phyloP scores from a whole-genome alignment of 257 asterid genomes.

The Solanum dulcamara region DNA sequence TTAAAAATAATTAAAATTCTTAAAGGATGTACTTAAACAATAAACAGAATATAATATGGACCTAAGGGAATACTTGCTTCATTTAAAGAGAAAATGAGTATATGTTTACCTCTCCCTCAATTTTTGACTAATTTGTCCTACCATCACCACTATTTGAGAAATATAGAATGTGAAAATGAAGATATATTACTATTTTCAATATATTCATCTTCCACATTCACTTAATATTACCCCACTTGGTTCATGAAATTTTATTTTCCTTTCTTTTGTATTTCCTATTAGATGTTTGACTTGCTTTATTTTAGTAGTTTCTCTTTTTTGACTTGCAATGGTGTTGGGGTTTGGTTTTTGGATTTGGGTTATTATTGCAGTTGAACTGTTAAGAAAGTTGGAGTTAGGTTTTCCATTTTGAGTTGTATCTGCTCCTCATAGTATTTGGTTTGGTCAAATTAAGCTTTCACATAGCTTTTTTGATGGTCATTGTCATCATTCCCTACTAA shows the following conservation, averaged over 20 bases:
- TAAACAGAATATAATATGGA: too few species aligned
- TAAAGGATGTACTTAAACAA: too few species aligned
- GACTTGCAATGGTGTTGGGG: neutral
- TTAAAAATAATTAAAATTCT: too few species aligned
- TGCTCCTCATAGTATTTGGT: neutral
- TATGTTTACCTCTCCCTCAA: neutral
- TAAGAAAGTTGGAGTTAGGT: neutral
- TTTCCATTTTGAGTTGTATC: neutral
- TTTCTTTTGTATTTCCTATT: neutral
- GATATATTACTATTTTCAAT: neutral
- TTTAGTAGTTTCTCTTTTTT: neutral
- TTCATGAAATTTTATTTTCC: neutral
- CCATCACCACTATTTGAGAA: neutral
- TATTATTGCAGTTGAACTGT: neutral
- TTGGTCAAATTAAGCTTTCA: neutral
- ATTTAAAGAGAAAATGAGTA: too few species aligned
- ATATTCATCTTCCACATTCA: neutral
- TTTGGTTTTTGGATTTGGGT: neutral
- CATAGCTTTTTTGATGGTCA: neutral
- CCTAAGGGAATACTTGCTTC: too few species aligned
- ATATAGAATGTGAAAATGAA: neutral
- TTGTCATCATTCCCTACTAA: neutral
- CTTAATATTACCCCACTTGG: neutral
- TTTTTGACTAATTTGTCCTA: neutral
- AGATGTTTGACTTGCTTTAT: neutral